Evolutionary conservation across 345 rosid genomes (phyloP), one percentile per base, ranked within the genome.

Genomic region (Euclidium syriacum): DNA sequence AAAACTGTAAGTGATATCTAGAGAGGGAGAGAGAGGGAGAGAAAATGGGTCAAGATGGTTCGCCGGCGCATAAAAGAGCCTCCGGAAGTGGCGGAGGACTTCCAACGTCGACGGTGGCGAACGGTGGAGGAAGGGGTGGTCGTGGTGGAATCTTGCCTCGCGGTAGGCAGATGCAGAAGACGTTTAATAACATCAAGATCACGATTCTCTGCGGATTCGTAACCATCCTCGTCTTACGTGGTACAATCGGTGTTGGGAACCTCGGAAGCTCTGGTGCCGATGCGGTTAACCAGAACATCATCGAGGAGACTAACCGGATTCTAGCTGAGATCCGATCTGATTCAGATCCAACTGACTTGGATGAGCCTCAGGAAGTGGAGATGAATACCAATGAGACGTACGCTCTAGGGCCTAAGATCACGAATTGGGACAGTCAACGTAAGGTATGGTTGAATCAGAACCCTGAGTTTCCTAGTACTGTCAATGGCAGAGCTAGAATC

Each of bases 151-250:
- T 64, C 6, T 35, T 81, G 53, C 75, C 98, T 0, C 90, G 98
- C 0, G 96, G 96, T 22, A 77, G 96, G 53, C 96, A 86, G 95
- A 88, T 88, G 79, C 88, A 84, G 73, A 91, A 85, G 81, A 91
- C 96, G 18, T 88, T 91, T 77, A 91, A 88, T 81, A 91, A 86
- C 87, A 83, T 91, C 74, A 91, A 91, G 82, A 91, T 91, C 85
- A 92, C 98, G 1, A 83, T 91, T 60, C 96, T 88, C 24, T 91
- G 98, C 35, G 96, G 98, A 18, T 91, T 91, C 77, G 95, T 91
- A 36, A 91, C 98, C 22, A 86, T 92, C 56, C 90, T 92, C 52
- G 98, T 92, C 71, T 79, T 92, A 20, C 92, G 98, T 22, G 98
- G 98, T 58, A 92, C 96, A 1, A 85, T 92, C 57, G 98, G 98